Base-by-base conservation (phyloP, 169 alveolate genomes). In the Miamiensis avidus region DNA sequence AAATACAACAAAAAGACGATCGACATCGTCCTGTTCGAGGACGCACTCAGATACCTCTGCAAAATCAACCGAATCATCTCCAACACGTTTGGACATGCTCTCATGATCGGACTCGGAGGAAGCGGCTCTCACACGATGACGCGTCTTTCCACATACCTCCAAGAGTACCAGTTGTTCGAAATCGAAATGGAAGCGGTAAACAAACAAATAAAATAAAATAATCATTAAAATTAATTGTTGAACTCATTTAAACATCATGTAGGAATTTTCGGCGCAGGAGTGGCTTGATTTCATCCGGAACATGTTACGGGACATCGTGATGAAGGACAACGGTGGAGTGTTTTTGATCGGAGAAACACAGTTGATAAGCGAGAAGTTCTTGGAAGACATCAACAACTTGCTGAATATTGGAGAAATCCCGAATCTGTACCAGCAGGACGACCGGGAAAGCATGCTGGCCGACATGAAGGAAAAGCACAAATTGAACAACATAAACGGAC, bases 321-420 rank as follows among this genome's bases (percentile, higher is more conserved):
- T 88, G 65, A 91, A 90, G 31, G 86, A 88, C 69, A 81, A 88
- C 30, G 86, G 89, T 34, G 78, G 89, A 20, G 89, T 91, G 16
- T 93, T 93, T 75, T 76, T 89, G 77, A 81, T 93, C 34, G 33
- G 82, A 65, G 96, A 93, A 73, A 31, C 88, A 20, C 76, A 93
- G 34, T 90, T 93, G 25, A 82, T 89, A 25, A 75, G 85, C 82
- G 96, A 93, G 81, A 34, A 76, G 64, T 86, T 90, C 77, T 83
- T 89, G 28, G 96, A 89, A 74, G 96, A 93, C 85, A 78, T 93
- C n/a, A 93, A 91, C 76, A 89, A 89, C 30, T 89, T 93, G 25
- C 85, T 93, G 4, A 89, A 90, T 78, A 91, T 89, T 76, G 96
- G 96, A 27, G 96, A 89, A 79, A 92, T 93, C 25, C 92, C 92